A percentile compares a stretch with the other conserved stretches of the same genome.
These are phyloP conservation scores for Clohesyomyces aquaticus DNA, from an alignment of 495 filamentous ascomycete genomes.

Conservation along the genomic window DNA sequence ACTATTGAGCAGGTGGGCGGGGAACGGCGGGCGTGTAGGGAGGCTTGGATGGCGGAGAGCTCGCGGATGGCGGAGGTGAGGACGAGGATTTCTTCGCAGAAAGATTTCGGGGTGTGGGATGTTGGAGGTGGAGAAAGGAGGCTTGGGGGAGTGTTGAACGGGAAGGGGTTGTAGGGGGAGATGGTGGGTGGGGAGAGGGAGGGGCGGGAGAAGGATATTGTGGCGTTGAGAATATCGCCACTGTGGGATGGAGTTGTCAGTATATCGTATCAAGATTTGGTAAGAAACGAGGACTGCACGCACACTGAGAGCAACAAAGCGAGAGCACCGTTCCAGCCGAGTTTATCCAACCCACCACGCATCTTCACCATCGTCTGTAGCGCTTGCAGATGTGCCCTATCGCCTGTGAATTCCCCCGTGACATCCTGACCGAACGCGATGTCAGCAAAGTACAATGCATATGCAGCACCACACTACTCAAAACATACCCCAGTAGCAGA, in stretches of 20 bases:
- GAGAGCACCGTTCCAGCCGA: neutral
- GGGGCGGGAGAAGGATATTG: neutral
- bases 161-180: neutral
- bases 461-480: too few species aligned
- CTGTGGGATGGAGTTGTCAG: too few species aligned
- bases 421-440: neutral
- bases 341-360: neutral
- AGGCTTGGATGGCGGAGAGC: neutral
- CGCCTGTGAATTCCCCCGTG: neutral
- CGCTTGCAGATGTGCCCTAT: neutral
- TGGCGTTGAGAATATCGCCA: neutral
- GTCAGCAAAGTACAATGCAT: too few species aligned
- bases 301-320: neutral
- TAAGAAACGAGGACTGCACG: too few species aligned
- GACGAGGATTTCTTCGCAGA: neutral
- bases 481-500: neutral
- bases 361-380: neutral
- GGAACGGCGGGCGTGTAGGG: neutral
- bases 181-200: neutral
- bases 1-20: neutral
- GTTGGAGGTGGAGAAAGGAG: neutral
- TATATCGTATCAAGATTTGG: too few species aligned
- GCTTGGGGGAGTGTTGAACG: neutral
- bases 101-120: neutral
- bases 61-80: neutral